Evolutionary conservation across 2,329 filamentous ascomycete genomes (phyloP).

Genomic region (Lojkania enalia): DNA sequence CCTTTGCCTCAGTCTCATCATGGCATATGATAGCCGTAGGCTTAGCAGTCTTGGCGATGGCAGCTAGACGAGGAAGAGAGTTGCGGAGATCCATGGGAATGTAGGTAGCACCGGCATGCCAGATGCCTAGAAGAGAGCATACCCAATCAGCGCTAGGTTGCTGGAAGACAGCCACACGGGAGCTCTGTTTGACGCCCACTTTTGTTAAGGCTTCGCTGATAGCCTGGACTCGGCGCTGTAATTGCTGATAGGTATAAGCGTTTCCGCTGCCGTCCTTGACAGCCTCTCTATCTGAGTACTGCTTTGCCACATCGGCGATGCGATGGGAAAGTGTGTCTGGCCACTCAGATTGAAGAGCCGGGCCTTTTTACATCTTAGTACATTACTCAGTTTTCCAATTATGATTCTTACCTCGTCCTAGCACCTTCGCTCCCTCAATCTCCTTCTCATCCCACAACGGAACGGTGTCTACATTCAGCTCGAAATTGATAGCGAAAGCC

Average conservation of each 20-base stretch:
- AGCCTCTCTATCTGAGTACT: neutral
- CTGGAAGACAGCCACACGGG: constrained; percentile 48
- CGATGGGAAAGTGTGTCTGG: neutral
- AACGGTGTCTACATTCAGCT: neutral
- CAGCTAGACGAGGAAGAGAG: constrained; percentile 33
- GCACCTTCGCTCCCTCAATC: neutral
- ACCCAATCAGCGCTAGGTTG: constrained; percentile 43
- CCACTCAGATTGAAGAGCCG: neutral
- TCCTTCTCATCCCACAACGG: neutral
- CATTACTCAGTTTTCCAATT: too few relatives aligned
- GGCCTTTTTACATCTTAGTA: neutral
- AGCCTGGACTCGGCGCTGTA: neutral
- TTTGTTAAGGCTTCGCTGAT: constrained; percentile 1
- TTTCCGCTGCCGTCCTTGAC: constrained; percentile 6
- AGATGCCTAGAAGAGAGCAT: constrained; percentile 48
- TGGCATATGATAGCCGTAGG: constrained; percentile 36
- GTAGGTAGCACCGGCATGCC: constrained; percentile 42
- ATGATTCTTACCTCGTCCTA: neutral
- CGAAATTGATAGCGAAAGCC: neutral
- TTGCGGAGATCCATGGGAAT: constrained; percentile 46
- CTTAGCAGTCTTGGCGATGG: constrained; percentile 33
- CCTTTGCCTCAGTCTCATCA: constrained; percentile 12
- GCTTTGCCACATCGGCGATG: neutral
- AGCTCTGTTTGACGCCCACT: neutral
- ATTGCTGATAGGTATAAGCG: neutral